Conservation (phyloP, 1,139 yeast species). For the Geotrichum phurueaensis region DNA sequence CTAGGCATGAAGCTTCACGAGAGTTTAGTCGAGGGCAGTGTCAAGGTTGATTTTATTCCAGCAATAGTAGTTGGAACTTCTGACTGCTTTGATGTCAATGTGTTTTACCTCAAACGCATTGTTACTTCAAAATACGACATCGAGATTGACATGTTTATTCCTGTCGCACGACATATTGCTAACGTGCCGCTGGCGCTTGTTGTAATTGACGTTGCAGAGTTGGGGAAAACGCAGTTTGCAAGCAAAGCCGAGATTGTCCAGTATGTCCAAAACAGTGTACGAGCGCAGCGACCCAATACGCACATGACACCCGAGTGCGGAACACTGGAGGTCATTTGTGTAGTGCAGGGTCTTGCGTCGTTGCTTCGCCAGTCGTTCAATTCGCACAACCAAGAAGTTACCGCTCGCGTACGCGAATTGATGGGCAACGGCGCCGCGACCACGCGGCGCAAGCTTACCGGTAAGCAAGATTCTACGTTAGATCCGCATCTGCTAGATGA, state of each 20-base stretch:
- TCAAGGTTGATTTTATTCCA: neutral
- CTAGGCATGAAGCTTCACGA: neutral
- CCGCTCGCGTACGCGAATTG: slow-evolving; percentile 24
- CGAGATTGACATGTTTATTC: slow-evolving; percentile 7
- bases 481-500: slow-evolving; percentile 11
- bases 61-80: neutral
- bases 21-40: neutral
- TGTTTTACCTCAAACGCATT: neutral
- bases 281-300: neutral
- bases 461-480: neutral
- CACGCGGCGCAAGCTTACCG: neutral
- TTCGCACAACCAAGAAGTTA: slow-evolving; percentile 20
- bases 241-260: neutral
- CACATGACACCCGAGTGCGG: neutral
- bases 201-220: slow-evolving; percentile 1
- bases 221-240: neutral
- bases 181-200: neutral
- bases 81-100: neutral
- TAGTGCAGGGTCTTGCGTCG: slow-evolving; percentile 25
- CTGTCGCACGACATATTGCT: neutral
- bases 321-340: slow-evolving; percentile 20
- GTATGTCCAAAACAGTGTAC: neutral
- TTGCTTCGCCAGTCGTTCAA: slow-evolving; percentile 19
- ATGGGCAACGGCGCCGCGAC: slow-evolving; percentile 15
- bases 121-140: slow-evolving; percentile 8